Conservation (phyloP, 1,284 basidiomycete genomes). For the Trichosporon coremiiforme region DNA sequence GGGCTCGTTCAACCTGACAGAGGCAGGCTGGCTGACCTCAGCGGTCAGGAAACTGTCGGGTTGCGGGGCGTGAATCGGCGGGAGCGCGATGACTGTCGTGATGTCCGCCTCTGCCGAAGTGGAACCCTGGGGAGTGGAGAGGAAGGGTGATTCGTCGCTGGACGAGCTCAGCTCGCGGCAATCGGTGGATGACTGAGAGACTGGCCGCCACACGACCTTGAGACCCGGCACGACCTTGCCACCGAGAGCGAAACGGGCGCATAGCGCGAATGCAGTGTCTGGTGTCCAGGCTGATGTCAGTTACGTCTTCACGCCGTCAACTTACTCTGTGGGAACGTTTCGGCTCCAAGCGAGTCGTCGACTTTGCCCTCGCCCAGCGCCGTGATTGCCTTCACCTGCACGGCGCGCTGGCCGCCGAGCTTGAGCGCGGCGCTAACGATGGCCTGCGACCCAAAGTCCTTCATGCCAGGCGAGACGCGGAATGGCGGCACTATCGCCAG, state of each 20-base stretch:
- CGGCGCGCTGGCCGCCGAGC: slow-evolving; percentile 2
- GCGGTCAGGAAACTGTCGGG: slow-evolving; percentile 45
- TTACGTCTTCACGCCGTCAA: not conserved
- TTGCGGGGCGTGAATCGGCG: slow-evolving; percentile 36
- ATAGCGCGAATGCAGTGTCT: slow-evolving; percentile 30
- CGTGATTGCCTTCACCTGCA: not conserved
- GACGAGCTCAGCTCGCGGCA: not conserved
- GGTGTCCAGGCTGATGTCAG: slow-evolving; percentile 14
- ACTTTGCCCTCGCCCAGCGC: slow-evolving; percentile 11
- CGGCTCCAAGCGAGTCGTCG: slow-evolving; percentile 18
- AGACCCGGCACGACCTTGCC: slow-evolving; percentile 14
- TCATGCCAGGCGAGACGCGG: slow-evolving; percentile 16
- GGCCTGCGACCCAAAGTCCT: not conserved
- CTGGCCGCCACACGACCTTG: slow-evolving; percentile 27
- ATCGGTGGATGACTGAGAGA: not conserved
- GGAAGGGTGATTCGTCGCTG: not conserved
- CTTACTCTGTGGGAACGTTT: not conserved
- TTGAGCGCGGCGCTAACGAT: not conserved
- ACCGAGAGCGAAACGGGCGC: slow-evolving; percentile 32
- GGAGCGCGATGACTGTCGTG: slow-evolving; percentile 33
- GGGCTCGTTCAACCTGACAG: slow-evolving; percentile 35
- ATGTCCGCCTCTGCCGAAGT: slow-evolving; percentile 6
- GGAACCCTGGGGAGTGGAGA: not conserved
- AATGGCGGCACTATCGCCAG: slow-evolving; percentile 44
- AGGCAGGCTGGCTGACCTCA: slow-evolving; percentile 30